Evolutionary conservation across 2,329 filamentous ascomycete genomes (phyloP).

Genomic region (Cercospora brassicicola): DNA sequence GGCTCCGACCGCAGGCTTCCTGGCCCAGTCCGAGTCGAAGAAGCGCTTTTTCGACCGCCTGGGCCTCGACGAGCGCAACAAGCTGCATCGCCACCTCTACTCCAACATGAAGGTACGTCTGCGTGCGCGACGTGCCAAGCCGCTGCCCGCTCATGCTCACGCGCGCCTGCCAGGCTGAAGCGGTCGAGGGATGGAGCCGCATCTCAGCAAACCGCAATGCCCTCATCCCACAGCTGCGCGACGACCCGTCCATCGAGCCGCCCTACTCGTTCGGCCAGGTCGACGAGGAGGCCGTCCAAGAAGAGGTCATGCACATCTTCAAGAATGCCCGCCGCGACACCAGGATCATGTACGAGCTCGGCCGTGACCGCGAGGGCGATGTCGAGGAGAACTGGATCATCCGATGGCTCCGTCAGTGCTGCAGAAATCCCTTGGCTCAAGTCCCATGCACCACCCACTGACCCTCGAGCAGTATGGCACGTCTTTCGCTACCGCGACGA

Average conservation of each 20-base stretch:
- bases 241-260: slow-evolving; percentile 20
- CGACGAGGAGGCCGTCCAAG: slow-evolving; percentile 47
- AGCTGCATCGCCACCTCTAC: slow-evolving; percentile 40
- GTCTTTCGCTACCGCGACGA: slow-evolving; percentile 21
- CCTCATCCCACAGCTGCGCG: slow-evolving; percentile 16
- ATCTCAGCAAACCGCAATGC: slow-evolving; percentile 39
- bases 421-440: slow-evolving; percentile 21
- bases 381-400: slow-evolving; percentile 51
- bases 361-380: slow-evolving; percentile 40
- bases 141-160: not conserved
- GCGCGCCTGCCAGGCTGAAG: slow-evolving; percentile 41
- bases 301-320: slow-evolving; percentile 44
- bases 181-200: slow-evolving; percentile 41
- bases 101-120: slow-evolving; percentile 45
- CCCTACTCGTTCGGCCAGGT: slow-evolving; percentile 45
- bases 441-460: not conserved
- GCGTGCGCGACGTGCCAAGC: not conserved
- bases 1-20: slow-evolving; percentile 23
- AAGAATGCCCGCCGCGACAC: slow-evolving; percentile 40
- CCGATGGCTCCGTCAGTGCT: slow-evolving; percentile 42
- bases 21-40: slow-evolving; percentile 47
- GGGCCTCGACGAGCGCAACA: slow-evolving; percentile 41
- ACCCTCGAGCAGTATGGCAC: slow-evolving; percentile 13
- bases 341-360: slow-evolving; percentile 43
- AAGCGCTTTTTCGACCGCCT: slow-evolving; percentile 43